Conservation (phyloP, 75 land plant species). For the Azolla pinnata region DNA sequence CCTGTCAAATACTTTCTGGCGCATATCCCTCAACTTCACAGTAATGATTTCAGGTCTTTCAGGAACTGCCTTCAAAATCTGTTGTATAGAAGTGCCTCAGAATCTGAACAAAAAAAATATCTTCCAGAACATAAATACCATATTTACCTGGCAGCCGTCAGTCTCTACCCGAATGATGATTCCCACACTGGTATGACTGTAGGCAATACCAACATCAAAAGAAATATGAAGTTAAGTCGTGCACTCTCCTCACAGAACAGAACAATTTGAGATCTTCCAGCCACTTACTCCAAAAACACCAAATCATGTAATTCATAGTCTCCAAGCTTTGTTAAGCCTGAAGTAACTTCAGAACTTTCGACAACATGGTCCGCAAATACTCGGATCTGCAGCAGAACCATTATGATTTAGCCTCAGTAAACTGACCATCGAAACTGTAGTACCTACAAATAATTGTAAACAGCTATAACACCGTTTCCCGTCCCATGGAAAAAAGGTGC, state of each 20-base stretch:
- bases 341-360: conserved; percentile 86
- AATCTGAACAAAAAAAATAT: neutral
- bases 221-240: neutral
- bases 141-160: conserved; percentile 75
- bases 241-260: too few relatives aligned
- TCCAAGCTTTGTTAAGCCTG: conserved; percentile 75
- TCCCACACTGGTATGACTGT: conserved; percentile 76
- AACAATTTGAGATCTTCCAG: neutral
- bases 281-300: conserved; percentile 73
- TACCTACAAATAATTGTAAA: too few relatives aligned
- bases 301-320: conserved; percentile 93
- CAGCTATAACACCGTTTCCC: too few relatives aligned
- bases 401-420: neutral
- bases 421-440: too few relatives aligned
- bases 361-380: conserved; percentile 90
- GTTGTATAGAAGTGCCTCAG: neutral
- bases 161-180: conserved; percentile 86
- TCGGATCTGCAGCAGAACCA: conserved; percentile 42
- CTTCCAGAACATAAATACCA: neutral
- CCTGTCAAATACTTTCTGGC: conserved; percentile 55
- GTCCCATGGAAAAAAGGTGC: too few relatives aligned
- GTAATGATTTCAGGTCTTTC: conserved; percentile 69
- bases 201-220: conserved; percentile 12
- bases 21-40: conserved; percentile 72
- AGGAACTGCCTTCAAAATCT: conserved; percentile 83